Evolutionary conservation across 2,329 filamentous ascomycete species (phyloP).

Genomic region (Alternaria sp.): DNA sequence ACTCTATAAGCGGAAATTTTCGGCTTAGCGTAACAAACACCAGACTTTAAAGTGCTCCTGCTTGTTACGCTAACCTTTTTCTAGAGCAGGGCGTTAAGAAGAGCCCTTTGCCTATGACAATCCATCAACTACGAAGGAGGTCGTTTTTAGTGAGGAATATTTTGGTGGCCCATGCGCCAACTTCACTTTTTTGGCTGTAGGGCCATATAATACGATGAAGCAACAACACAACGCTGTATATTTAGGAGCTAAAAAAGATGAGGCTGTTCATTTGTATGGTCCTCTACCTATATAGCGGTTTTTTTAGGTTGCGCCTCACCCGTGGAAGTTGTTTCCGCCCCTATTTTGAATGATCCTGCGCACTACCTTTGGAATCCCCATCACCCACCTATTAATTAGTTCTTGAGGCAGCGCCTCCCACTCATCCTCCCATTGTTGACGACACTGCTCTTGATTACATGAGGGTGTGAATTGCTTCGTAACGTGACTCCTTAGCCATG

Average conservation of each 20-base stretch:
- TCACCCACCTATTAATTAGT: constrained; percentile 12
- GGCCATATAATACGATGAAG: neutral
- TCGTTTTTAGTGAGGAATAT: neutral
- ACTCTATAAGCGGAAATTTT: no score
- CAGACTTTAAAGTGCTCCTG: no score
- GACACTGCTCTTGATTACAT: neutral
- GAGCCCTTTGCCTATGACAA: no score
- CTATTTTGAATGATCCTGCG: constrained; percentile 8
- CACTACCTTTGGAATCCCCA: constrained; percentile 7
- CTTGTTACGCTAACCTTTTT: no score
- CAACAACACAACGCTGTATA: neutral
- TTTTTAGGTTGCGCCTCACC: neutral
- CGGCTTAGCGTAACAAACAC: no score
- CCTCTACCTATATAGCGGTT: neutral
- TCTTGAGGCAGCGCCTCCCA: constrained; percentile 11
- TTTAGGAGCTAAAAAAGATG: neutral
- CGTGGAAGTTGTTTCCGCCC: neutral
- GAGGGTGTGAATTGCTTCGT: neutral
- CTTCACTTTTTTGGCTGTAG: neutral
- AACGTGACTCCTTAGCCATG: constrained; percentile 4
- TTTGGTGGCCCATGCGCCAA: neutral
- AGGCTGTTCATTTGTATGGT: neutral
- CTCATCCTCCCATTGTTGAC: neutral
- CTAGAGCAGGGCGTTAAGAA: no score
- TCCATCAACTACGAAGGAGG: neutral